Evolutionary conservation across 176 grass and related monocot species (phyloP).

Genomic region (Oryza coarctata): DNA sequence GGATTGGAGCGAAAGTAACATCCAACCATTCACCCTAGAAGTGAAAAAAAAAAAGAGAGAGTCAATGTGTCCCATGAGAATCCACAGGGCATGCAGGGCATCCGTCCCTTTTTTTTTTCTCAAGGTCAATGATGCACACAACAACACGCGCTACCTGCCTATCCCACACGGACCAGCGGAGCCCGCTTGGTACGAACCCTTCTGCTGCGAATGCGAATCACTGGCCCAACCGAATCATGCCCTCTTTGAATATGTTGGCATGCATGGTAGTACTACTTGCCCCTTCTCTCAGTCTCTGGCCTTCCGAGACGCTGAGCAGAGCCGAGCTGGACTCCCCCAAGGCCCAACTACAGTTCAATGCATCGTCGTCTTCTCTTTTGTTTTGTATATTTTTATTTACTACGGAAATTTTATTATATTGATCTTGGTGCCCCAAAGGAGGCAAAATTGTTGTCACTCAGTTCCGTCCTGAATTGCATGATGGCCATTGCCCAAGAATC

Average conservation of each 20-base stretch:
- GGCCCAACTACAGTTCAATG: constrained; percentile 2
- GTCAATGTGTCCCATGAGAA: neutral
- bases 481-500: neutral
- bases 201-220: neutral
- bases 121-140: neutral
- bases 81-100: neutral
- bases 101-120: neutral
- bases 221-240: constrained; percentile 11
- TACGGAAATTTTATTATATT: neutral
- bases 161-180: neutral
- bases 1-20: no score
- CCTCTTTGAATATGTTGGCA: neutral
- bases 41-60: no score
- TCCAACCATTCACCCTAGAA: no score
- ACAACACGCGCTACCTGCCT: neutral
- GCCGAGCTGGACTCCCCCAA: neutral
- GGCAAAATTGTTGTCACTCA: neutral
- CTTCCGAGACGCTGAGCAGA: neutral
- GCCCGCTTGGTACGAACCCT: neutral
- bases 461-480: neutral
- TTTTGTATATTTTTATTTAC: neutral
- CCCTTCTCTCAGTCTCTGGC: neutral
- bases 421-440: neutral
- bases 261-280: neutral
- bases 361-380: neutral